Conservation (phyloP, 2,329 filamentous ascomycete genomes). For the Sordariomycetes sp. region DNA sequence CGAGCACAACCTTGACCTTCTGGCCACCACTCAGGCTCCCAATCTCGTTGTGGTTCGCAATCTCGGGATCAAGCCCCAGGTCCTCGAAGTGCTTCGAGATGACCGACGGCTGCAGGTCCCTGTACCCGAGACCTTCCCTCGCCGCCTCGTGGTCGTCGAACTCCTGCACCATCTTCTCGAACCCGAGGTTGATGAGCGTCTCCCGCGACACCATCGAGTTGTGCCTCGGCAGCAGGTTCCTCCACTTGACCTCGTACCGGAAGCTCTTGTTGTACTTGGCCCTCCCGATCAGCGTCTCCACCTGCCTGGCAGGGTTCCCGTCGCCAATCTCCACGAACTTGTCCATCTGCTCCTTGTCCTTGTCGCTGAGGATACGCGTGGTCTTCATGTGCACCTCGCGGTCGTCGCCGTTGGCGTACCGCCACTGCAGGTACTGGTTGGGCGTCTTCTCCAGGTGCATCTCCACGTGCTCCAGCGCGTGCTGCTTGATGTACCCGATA, state of each 20-base stretch:
- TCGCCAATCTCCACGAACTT: slow-evolving; percentile 78
- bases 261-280: slow-evolving; percentile 99
- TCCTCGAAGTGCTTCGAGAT: slow-evolving; percentile 99
- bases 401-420: slow-evolving; percentile 93
- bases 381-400: slow-evolving; percentile 97
- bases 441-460: slow-evolving; percentile 99
- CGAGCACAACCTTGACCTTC: slow-evolving; percentile 98
- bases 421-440: slow-evolving; percentile 98
- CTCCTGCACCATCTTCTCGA: slow-evolving; percentile 89
- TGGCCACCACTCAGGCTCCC: slow-evolving; percentile 91
- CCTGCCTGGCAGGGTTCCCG: slow-evolving; percentile 63
- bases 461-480: slow-evolving; percentile 96
- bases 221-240: slow-evolving; percentile 76
- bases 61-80: slow-evolving; percentile 89
- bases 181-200: slow-evolving; percentile 76
- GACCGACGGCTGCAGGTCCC: slow-evolving; percentile 80
- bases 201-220: slow-evolving; percentile 91
- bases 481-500: slow-evolving; percentile 99
- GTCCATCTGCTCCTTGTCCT: slow-evolving; percentile 85
- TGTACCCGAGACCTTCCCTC: slow-evolving; percentile 95
- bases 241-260: slow-evolving; percentile 99
- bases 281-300: slow-evolving; percentile 87
- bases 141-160: slow-evolving; percentile 98
- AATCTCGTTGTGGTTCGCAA: slow-evolving; percentile 98
- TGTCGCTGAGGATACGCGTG: slow-evolving; percentile 77